Evolutionary conservation across 331 rosid genomes (phyloP).

Genomic region (Erythrophleum ivorense): DNA sequence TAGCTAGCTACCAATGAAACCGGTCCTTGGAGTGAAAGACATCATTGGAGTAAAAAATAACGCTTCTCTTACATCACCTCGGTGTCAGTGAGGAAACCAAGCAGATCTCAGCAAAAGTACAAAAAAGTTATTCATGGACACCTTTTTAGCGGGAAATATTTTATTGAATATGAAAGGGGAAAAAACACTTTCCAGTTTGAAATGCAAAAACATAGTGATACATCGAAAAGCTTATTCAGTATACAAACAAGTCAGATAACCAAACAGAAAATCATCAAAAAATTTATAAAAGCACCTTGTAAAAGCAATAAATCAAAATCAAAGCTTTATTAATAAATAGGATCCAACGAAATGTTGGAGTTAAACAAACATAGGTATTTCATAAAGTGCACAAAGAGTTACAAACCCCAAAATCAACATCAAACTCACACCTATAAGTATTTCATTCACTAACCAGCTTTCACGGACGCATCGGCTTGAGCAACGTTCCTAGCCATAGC

Average conservation of each 20-base stretch:
- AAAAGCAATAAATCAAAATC: neutral
- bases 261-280: neutral
- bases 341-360: conserved; percentile 13
- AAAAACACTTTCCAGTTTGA: neutral
- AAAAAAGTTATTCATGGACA: neutral
- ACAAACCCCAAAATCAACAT: neutral
- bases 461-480: conserved; percentile 87
- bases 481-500: conserved; percentile 93
- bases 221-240: neutral
- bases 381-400: conserved; percentile 14
- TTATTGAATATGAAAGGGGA: neutral
- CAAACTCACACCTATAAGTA: neutral
- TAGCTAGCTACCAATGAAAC: neutral
- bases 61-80: neutral
- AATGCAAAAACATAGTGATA: no score
- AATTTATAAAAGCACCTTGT: neutral
- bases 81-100: neutral
- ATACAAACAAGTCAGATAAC: neutral
- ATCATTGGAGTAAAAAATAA: neutral
- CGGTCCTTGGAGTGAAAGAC: neutral
- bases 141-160: conserved; percentile 3
- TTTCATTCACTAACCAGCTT: conserved; percentile 64
- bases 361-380: conserved; percentile 22
- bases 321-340: neutral
- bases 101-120: conserved; percentile 32